Conservation (phyloP, 768 basidiomycete species). For the Lentinus tigrinus region DNA sequence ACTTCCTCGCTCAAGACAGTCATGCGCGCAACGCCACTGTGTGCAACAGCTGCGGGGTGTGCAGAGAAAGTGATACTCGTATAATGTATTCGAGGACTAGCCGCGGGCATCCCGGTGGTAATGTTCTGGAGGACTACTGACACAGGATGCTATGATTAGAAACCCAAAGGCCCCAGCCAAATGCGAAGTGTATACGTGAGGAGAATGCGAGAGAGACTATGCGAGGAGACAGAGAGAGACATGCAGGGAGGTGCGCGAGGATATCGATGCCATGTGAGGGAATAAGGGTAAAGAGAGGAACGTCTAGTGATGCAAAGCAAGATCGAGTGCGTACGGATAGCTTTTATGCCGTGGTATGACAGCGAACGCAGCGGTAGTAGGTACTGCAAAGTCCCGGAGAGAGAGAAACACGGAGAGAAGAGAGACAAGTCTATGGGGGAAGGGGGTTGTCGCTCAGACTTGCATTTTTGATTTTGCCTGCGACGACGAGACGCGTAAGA, state of each 20-base stretch:
- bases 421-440: conserved; percentile 20
- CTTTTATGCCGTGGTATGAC: conserved; percentile 19
- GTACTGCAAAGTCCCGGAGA: conserved; percentile 26
- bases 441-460: conserved; percentile 20
- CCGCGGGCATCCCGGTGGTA: conserved; percentile 15
- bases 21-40: background rate
- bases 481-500: background rate
- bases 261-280: conserved; percentile 23
- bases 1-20: background rate
- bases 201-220: conserved; percentile 10
- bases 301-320: conserved; percentile 26
- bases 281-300: conserved; percentile 16
- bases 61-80: background rate
- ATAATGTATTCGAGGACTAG: conserved; percentile 18
- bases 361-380: conserved; percentile 9
- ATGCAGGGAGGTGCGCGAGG: conserved; percentile 12
- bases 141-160: conserved; percentile 19
- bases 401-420: background rate
- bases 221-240: conserved; percentile 10
- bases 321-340: conserved; percentile 21
- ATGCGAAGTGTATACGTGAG: conserved; percentile 5
- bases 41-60: background rate
- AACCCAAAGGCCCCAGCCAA: conserved; percentile 17
- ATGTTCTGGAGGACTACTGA: conserved; percentile 12
- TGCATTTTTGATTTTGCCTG: conserved; percentile 30